phyloP scores from a whole-genome alignment of 257 asterid genomes.

The Scutellaria galericulata region DNA sequence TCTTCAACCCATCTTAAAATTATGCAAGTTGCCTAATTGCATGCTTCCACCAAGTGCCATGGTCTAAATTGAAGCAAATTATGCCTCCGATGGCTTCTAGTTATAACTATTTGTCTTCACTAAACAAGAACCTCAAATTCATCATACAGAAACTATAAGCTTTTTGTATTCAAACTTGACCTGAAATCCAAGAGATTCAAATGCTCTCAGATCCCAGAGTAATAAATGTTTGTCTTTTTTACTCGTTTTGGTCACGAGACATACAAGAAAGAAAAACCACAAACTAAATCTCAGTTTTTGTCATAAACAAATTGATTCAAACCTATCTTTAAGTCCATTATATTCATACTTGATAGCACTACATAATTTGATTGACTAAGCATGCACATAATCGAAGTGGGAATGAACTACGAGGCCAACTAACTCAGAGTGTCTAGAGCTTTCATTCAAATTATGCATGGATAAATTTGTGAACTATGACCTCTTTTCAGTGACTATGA shows the following conservation, averaged over 20 bases:
- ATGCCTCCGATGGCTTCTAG: background rate
- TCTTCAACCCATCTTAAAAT: too few species aligned
- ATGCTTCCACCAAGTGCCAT: background rate
- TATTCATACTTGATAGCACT: background rate
- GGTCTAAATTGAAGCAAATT: background rate
- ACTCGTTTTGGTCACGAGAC: too few species aligned
- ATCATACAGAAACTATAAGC: background rate
- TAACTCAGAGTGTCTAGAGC: background rate
- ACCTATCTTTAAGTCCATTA: background rate
- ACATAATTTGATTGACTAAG: background rate
- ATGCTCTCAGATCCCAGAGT: too few species aligned
- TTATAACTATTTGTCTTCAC: background rate
- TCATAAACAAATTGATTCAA: background rate
- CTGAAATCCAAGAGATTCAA: too few species aligned
- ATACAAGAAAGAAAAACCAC: too few species aligned
- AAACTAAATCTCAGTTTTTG: too few species aligned
- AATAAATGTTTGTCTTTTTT: too few species aligned
- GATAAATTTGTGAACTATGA: too few species aligned
- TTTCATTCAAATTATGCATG: background rate
- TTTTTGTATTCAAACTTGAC: background rate
- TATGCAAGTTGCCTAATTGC: too few species aligned
- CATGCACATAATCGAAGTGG: background rate
- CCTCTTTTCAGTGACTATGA: too few species aligned
- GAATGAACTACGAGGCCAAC: background rate
- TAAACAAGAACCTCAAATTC: conserved; percentile 7